Evolutionary conservation across 192 early-diverging fungal genomes (phyloP), one percentile per base, ranked within the genome.

Genomic region (Thamnidium elegans): DNA sequence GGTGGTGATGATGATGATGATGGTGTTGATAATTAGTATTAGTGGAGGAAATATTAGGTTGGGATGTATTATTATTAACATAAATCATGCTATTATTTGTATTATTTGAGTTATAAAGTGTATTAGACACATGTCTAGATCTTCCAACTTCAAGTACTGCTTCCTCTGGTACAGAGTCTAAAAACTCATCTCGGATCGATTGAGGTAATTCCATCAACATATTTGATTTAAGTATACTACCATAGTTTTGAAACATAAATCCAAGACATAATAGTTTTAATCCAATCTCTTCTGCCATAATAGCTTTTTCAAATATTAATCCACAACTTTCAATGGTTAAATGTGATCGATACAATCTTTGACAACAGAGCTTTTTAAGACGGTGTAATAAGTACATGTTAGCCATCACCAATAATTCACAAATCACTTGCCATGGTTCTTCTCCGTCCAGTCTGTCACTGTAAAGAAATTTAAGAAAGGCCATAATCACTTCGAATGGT

Each of bases 401-500:
- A 42, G 80, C 81, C 67, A 87, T 73, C 31, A 83, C 74, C 54
- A 87, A 56, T 48, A 87, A 69, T 39, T 86, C 78, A 19, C 77
- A 75, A 0, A 86, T 42, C 13, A 77, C 63, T 11, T 76, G 59
- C 55, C 71, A 76, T 4, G 74, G 55, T 48, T 72, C 70, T 20
- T 67, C 69, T 15, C 67, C 55, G 20, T 79, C 72, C 21, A 87
- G 46, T 11, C 66, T 59, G 53, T 87, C 85, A 54, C 75, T 84
- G 64, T 87, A 87, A n/a, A 87, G 73, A 50, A 79, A 87, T 13
- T 58, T 70, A 9, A 87, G 63, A 46, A 87, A 85, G 6, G 72
- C 80, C 50, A 68, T 65, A 5, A 86, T 73, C 4, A 79, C 74
- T 8, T 66, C 52, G 68, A 78, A 70, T 1, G 81, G 67, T 45